These are phyloP conservation scores for Aspergillus taichungensis DNA, from an alignment of 495 filamentous ascomycete species.

Conservation along the genomic window DNA sequence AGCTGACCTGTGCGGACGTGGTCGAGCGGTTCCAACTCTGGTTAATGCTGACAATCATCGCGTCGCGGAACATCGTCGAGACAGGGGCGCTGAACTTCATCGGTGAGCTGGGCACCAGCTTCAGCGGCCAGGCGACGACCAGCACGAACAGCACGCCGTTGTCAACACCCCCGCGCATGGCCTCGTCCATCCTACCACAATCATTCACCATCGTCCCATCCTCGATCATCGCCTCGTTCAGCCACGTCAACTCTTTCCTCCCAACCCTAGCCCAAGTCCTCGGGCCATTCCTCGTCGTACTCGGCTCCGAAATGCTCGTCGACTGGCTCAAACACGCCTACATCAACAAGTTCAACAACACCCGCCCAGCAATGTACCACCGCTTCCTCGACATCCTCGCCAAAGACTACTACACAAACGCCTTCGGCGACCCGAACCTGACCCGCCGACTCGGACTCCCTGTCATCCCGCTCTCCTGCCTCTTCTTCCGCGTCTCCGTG, in stretches of 20 bases:
- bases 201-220: slow-evolving; percentile 81
- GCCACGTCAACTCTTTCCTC: slow-evolving; percentile 34
- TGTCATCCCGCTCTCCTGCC: slow-evolving; percentile 82
- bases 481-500: slow-evolving; percentile 89
- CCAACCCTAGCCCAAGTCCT: slow-evolving; percentile 82
- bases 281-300: slow-evolving; percentile 82
- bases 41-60: slow-evolving; percentile 94
- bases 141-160: slow-evolving; percentile 38
- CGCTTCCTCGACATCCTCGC: slow-evolving; percentile 87
- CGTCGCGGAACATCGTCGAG: slow-evolving; percentile 89
- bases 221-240: slow-evolving; percentile 35
- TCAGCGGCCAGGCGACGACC: slow-evolving; percentile 22
- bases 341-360: slow-evolving; percentile 97
- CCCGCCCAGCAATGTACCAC: slow-evolving; percentile 77
- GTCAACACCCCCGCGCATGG: slow-evolving; percentile 39
- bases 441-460: slow-evolving; percentile 86
- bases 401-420: slow-evolving; percentile 97
- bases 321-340: slow-evolving; percentile 98
- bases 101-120: slow-evolving; percentile 24
- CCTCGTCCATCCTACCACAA: slow-evolving; percentile 64
- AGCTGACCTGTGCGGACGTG: slow-evolving; percentile 90
- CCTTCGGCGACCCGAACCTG: slow-evolving; percentile 81
- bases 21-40: slow-evolving; percentile 97
- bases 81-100: slow-evolving; percentile 53
- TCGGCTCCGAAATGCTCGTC: slow-evolving; percentile 93